Conservation (phyloP, 345 rosid genomes). For the Gossypium bickii region DNA sequence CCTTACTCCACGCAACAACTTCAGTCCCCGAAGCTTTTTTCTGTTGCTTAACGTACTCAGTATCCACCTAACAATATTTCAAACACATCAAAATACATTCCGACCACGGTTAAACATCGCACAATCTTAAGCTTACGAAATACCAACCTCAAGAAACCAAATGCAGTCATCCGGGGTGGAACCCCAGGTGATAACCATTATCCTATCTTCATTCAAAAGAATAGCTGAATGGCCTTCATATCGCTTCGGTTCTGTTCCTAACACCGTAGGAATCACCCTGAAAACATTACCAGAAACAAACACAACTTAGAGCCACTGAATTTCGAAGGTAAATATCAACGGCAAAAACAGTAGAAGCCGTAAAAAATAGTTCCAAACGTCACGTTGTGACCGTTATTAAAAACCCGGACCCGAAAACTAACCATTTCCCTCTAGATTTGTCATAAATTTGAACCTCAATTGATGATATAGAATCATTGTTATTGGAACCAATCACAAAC, state of each 20-base stretch:
- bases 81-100: neutral
- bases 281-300: constrained; percentile 18
- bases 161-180: constrained; percentile 59
- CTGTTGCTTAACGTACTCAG: constrained; percentile 57
- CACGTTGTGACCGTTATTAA: too few species aligned
- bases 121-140: constrained; percentile 7
- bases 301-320: too few species aligned
- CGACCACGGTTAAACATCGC: neutral
- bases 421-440: constrained; percentile 52
- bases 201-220: constrained; percentile 49
- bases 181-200: constrained; percentile 70
- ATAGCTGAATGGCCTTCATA: constrained; percentile 58
- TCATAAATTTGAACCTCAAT: constrained; percentile 54
- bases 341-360: too few species aligned
- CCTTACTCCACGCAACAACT: constrained; percentile 91
- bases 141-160: constrained; percentile 93
- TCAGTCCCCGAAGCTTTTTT: constrained; percentile 36
- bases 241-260: constrained; percentile 59
- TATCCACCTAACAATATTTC: constrained; percentile 51
- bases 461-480: constrained; percentile 46
- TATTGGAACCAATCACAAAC: constrained; percentile 57
- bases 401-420: constrained; percentile 24
- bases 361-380: too few species aligned
- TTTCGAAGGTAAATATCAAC: neutral
- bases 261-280: constrained; percentile 67